Evolutionary conservation across 805 yeast species (phyloP), one percentile per base, ranked within the genome.

Genomic region (Wickerhamomyces strasburgensis): DNA sequence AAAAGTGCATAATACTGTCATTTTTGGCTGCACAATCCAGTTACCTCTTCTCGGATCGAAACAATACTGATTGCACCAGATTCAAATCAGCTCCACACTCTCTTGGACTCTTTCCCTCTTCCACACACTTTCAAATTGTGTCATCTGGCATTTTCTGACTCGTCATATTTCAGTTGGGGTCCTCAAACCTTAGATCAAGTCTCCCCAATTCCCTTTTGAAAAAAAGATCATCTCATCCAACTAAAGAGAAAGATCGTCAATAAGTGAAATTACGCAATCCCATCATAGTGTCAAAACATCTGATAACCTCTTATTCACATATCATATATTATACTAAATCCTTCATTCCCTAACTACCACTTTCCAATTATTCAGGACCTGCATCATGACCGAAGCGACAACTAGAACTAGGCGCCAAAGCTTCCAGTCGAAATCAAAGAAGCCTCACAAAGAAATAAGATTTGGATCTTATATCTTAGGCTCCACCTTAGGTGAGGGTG

Each of bases 401-500:
- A 37, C 47, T 5, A 42, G 39, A 15, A 39, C 54, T 15, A 54
- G 49, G 31, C 56, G 57, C 14, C 56, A 51, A 38, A 50, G 56
- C 34, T 51, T 54, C 34, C 48, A 41, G 14, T 35, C 40, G 17
- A 61, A 56, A 36, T 33, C 49, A 5, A 38, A 35, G 40, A 53
- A 70, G 25, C 51, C 63, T 3, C 77, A 74, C 44, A 68, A 83
- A 45, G 88, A 83, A 55, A 80, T 83, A 15, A 73, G 95, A 27
- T 89, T 93, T 57, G 98, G 98, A 18, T 79, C 85, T 11, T 93
- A 89, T 54, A 75, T 85, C 16, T 70, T 93, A 6, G 98, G 98
- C 3, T 80, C 95, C 11, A 90, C 98, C 1, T 65, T 93, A 11
- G 98, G 98, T 24, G 96, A 93, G 63, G 98, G 98, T 33, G 98